phyloP scores from a whole-genome alignment of 2,329 filamentous ascomycete genomes.

The Didymella exigua region DNA sequence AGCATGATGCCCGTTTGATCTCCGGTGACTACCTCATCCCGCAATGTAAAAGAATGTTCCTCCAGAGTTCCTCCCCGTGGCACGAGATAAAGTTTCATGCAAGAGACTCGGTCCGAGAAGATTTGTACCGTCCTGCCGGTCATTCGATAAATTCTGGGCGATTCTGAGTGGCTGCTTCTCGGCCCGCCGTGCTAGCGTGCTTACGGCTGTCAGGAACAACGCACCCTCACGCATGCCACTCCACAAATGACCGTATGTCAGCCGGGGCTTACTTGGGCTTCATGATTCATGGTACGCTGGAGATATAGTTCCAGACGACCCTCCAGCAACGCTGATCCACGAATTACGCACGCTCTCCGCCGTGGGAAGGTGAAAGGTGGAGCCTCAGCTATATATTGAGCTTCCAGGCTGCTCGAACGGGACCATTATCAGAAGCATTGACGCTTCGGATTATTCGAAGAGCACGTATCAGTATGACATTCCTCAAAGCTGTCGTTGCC shows the following conservation, averaged over 20 bases:
- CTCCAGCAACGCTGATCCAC: slow-evolving; percentile 11
- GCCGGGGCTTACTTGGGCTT: background rate
- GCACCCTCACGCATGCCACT: slow-evolving; percentile 9
- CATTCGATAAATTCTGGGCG: background rate
- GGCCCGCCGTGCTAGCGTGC: slow-evolving; percentile 11
- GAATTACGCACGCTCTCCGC: background rate
- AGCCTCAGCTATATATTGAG: slow-evolving; percentile 14
- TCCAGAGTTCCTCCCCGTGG: slow-evolving; percentile 4
- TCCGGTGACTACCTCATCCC: slow-evolving; percentile 2
- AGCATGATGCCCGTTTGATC: slow-evolving; percentile 9
- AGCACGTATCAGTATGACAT: slow-evolving; percentile 21
- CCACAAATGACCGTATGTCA: slow-evolving; percentile 12
- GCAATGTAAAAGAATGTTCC: slow-evolving; percentile 6
- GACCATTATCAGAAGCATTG: background rate
- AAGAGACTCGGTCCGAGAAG: slow-evolving; percentile 16
- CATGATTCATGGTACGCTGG: slow-evolving; percentile 10
- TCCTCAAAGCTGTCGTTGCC: slow-evolving; percentile 22
- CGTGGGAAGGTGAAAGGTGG: slow-evolving; percentile 2
- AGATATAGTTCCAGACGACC: background rate
- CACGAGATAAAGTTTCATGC: slow-evolving; percentile 6
- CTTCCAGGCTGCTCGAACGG: background rate
- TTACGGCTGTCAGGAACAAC: slow-evolving; percentile 12
- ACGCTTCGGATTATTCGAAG: background rate
- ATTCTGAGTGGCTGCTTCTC: slow-evolving; percentile 9
- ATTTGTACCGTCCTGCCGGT: slow-evolving; percentile 1